A percentile compares a stretch with the other conserved stretches of the same genome.
phyloP scores from a whole-genome alignment of 169 alveolate genomes.

The Miamiensis avidus region DNA sequence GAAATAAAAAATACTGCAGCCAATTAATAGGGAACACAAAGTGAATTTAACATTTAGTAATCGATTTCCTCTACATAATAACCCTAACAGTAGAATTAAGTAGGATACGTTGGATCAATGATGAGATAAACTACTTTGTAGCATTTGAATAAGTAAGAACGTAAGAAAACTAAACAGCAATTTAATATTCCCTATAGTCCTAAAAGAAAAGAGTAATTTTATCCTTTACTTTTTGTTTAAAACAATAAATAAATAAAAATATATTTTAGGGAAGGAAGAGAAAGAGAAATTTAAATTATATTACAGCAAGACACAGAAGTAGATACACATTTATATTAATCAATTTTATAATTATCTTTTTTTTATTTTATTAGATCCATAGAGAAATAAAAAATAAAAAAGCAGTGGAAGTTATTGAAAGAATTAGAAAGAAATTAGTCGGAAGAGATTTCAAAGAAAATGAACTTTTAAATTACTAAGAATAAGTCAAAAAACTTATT shows the following conservation, averaged over 20 bases:
- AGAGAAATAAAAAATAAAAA: constrained; percentile 62
- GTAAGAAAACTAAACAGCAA: constrained; percentile 30
- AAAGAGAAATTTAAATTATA: constrained; percentile 47
- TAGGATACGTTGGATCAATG: background rate
- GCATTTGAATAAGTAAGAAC: constrained; percentile 12
- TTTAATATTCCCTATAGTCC: background rate
- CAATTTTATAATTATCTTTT: too few species aligned
- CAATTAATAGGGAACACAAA: constrained; percentile 21
- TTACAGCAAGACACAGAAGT: constrained; percentile 59
- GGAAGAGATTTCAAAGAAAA: constrained; percentile 83
- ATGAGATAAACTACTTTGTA: constrained; percentile 6
- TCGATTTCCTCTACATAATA: constrained; percentile 20
- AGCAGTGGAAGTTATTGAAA: constrained; percentile 79
- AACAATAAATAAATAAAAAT: too few species aligned
- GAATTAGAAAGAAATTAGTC: constrained; percentile 74
- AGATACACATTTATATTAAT: too few species aligned
- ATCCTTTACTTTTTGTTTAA: too few species aligned
- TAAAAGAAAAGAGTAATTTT: too few species aligned
- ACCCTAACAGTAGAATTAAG: constrained; percentile 11
- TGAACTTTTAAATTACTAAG: constrained; percentile 70
- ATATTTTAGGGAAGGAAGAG: constrained; percentile 40
- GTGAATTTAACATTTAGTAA: constrained; percentile 21
- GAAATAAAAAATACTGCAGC: constrained; percentile 49
- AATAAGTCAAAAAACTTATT: constrained; percentile 85
- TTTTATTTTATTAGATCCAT: background rate